Conservation (phyloP, 176 grass and related monocot genomes). For the Aegilops sharonensis region DNA sequence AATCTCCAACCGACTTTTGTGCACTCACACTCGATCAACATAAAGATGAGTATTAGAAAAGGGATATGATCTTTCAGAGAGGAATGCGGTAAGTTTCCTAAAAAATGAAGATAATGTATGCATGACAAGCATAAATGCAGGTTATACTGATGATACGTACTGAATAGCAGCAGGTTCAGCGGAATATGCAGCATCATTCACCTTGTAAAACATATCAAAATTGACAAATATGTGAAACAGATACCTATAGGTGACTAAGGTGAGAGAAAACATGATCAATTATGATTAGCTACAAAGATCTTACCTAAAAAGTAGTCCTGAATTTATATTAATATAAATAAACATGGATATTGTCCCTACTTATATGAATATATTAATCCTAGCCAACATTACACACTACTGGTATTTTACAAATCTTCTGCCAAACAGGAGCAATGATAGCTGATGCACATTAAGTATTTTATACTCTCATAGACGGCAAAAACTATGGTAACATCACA, state of each 20-base stretch:
- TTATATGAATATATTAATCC: too few relatives aligned
- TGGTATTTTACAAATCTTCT: too few relatives aligned
- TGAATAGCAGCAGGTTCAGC: constrained; percentile 67
- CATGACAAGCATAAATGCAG: constrained; percentile 6
- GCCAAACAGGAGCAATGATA: too few relatives aligned
- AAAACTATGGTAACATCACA: too few relatives aligned
- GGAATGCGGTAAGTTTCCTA: not conserved
- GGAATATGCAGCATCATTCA: constrained; percentile 75
- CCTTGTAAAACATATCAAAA: constrained; percentile 44
- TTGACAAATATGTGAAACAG: constrained; percentile 9
- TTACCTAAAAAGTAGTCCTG: not conserved
- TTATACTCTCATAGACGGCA: too few relatives aligned
- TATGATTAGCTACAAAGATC: not conserved
- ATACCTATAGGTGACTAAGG: not conserved
- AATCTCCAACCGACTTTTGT: too few relatives aligned
- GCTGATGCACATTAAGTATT: too few relatives aligned
- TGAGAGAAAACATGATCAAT: not conserved
- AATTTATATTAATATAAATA: not conserved
- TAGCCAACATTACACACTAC: too few relatives aligned
- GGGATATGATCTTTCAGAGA: not conserved
- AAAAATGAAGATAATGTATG: not conserved
- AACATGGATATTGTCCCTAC: too few relatives aligned
- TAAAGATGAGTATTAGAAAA: not conserved
- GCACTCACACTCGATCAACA: too few relatives aligned
- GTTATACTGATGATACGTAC: constrained; percentile 35